These are phyloP conservation scores for Fusarium sp. DNA, from an alignment of 2,329 filamentous ascomycete genomes.

Conservation along the genomic window DNA sequence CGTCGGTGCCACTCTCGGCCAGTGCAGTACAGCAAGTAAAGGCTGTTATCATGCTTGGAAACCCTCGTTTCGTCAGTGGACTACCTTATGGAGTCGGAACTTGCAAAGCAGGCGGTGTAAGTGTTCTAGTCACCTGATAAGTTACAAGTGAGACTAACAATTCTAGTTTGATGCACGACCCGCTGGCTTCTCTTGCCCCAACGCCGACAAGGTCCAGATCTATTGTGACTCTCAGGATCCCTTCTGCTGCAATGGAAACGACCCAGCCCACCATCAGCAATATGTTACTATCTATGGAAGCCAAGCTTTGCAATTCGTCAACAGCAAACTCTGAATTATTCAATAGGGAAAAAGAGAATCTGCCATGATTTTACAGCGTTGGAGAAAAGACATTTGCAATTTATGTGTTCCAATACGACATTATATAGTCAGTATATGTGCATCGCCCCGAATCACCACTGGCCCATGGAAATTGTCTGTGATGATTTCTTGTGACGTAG, in stretches of 20 bases:
- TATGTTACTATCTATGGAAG: conserved; percentile 74
- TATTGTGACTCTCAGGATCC: conserved; percentile 75
- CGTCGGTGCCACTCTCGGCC: conserved; percentile 59
- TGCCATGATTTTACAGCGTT: no score
- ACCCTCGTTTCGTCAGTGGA: conserved; percentile 69
- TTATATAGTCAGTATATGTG: no score
- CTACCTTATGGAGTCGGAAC: conserved; percentile 72
- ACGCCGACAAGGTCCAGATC: conserved; percentile 67
- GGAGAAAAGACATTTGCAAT: no score
- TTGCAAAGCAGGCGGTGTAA: conserved; percentile 68
- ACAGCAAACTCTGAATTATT: conserved; percentile 52
- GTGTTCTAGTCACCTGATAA: conserved; percentile 38
- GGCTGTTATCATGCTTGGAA: conserved; percentile 75
- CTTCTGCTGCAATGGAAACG: conserved; percentile 75
- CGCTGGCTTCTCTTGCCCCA: conserved; percentile 68
- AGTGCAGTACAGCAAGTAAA: conserved; percentile 68
- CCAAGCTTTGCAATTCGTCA: conserved; percentile 71
- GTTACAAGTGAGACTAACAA: neutral
- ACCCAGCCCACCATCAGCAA: conserved; percentile 71
- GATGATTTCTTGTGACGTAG: no score
- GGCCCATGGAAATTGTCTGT: no score
- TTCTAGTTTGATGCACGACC: conserved; percentile 71
- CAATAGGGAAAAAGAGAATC: no score
- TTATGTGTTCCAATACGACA: no score
- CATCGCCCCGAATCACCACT: no score